A percentile compares a stretch with the other conserved stretches of the same genome.
phyloP scores from a whole-genome alignment of 1,284 basidiomycete genomes.

The Rhodotorula mucilaginosa region DNA sequence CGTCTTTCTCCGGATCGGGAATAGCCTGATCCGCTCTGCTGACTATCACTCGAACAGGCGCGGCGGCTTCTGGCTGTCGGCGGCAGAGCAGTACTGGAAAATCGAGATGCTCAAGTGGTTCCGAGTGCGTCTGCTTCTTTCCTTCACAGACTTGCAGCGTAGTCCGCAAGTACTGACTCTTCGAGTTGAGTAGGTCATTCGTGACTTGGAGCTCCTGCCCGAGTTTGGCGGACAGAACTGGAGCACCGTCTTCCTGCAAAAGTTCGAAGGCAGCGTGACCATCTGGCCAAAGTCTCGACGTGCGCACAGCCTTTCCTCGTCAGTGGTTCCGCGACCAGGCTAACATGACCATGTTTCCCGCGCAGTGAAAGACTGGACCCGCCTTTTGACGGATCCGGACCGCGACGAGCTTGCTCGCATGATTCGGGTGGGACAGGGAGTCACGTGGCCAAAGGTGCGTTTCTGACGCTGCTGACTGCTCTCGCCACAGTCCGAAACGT shows the following conservation, averaged over 20 bases:
- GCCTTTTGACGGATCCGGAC: conserved; percentile 67
- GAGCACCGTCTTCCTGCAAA: conserved; percentile 88
- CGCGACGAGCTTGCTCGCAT: conserved; percentile 69
- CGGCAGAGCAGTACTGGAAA: conserved; percentile 74
- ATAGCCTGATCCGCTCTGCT: neutral
- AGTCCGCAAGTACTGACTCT: no score
- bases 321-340: neutral
- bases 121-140: conserved; percentile 56
- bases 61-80: conserved; percentile 81
- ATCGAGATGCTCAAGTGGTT: conserved; percentile 93
- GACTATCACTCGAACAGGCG: conserved; percentile 52
- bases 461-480: no score
- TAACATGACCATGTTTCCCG: neutral
- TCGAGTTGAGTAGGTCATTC: conserved; percentile 68
- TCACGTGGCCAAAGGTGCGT: conserved; percentile 88
- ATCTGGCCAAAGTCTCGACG: conserved; percentile 82
- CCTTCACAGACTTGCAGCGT: neutral
- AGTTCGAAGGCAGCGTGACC: conserved; percentile 64
- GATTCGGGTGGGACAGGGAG: conserved; percentile 79
- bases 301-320: conserved; percentile 47
- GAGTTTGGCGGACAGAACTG: conserved; percentile 87
- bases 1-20: neutral
- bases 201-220: conserved; percentile 86
- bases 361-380: conserved; percentile 69
- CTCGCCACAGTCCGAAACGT: no score